Conservation (phyloP, 1,284 basidiomycete genomes). For the Malassezia nana region DNA sequence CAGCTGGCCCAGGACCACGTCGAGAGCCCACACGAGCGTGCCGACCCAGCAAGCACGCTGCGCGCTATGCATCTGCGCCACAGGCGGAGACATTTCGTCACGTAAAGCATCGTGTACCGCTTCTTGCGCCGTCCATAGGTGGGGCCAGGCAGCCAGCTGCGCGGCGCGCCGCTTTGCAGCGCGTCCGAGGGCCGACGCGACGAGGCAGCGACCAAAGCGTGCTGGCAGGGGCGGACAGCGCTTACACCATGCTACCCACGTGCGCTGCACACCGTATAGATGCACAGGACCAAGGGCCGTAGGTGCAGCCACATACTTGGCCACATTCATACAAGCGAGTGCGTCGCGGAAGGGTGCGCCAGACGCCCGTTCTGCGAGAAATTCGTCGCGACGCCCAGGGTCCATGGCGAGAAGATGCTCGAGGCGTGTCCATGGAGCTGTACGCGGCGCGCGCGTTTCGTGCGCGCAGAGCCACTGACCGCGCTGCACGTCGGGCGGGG, state of each 20-base stretch:
- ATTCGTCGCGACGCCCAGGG: constrained; percentile 1
- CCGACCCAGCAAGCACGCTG: background rate
- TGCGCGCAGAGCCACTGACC: background rate
- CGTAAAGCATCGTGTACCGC: background rate
- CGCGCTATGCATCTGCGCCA: background rate
- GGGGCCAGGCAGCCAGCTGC: background rate
- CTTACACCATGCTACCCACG: background rate
- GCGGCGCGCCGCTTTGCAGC: background rate
- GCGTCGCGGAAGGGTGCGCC: background rate
- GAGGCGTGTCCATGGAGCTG: background rate
- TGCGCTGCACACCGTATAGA: background rate
- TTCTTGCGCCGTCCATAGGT: background rate
- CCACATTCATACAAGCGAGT: constrained; percentile 1
- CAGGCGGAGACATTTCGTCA: background rate
- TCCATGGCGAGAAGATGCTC: constrained; percentile 15
- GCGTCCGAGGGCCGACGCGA: background rate
- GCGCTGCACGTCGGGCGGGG: constrained; percentile 3
- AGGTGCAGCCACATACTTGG: background rate
- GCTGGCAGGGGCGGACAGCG: background rate
- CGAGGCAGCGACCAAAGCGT: background rate
- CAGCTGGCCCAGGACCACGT: background rate
- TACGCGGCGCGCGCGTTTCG: background rate
- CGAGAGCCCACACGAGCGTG: background rate
- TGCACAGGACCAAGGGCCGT: no score
- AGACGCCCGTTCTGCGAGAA: background rate